phyloP scores from a whole-genome alignment of 805 yeast genomes.

The Saccharomyces mikatae region DNA sequence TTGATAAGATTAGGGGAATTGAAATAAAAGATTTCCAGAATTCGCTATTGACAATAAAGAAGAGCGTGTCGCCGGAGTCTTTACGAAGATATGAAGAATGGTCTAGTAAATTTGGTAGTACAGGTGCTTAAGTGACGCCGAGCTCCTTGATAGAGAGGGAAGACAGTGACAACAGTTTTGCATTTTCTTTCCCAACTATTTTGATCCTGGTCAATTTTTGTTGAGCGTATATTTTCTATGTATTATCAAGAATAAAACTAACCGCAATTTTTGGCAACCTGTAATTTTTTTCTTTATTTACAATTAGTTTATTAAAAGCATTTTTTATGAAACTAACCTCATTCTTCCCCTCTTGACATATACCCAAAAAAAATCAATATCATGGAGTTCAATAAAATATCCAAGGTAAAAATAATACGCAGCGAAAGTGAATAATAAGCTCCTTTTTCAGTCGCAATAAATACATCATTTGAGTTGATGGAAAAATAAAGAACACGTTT shows the following conservation, averaged over 20 bases:
- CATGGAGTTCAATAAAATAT: background rate
- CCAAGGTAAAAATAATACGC: background rate
- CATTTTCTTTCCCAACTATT: background rate
- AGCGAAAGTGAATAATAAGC: background rate
- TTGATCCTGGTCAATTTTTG: background rate
- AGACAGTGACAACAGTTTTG: background rate
- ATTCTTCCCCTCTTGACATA: background rate
- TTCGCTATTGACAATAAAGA: slow-evolving; percentile 73
- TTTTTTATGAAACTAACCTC: too few species aligned
- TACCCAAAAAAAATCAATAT: background rate
- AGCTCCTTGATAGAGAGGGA: background rate
- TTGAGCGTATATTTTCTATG: slow-evolving; percentile 5
- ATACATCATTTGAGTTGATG: background rate
- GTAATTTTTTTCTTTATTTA: too few species aligned
- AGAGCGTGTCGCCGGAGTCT: slow-evolving; percentile 82
- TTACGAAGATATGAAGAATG: slow-evolving; percentile 74
- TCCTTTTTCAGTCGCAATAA: background rate
- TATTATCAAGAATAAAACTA: background rate
- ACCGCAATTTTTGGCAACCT: background rate
- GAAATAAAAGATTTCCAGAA: slow-evolving; percentile 63
- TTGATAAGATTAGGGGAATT: slow-evolving; percentile 74
- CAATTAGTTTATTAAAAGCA: too few species aligned
- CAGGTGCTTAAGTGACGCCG: slow-evolving; percentile 55
- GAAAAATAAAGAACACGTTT: background rate
- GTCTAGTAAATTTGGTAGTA: slow-evolving; percentile 82